Percentiles rank a stretch among this genome's conserved stretches.
Conservation (phyloP, 1,139 yeast genomes). For the Yamadazyma friedrichii region DNA sequence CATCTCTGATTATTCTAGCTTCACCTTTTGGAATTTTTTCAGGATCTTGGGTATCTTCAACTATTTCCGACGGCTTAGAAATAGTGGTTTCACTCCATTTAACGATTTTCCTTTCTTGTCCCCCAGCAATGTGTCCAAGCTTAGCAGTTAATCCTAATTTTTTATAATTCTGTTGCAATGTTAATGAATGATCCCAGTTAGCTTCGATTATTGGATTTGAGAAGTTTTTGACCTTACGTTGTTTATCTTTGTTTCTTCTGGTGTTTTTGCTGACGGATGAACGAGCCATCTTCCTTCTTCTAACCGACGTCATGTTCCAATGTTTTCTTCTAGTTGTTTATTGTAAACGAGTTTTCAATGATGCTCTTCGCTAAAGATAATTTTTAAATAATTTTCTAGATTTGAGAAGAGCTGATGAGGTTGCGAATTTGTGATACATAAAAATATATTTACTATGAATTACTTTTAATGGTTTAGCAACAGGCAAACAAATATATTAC, state of each 20-base stretch:
- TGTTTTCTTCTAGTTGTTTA: too few relatives aligned
- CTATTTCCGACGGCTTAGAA: slow-evolving; percentile 33
- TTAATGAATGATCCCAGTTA: slow-evolving; percentile 83
- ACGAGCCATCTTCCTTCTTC: slow-evolving; percentile 82
- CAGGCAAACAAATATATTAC: too few relatives aligned
- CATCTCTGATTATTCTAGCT: slow-evolving; percentile 77
- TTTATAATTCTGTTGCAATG: slow-evolving; percentile 81
- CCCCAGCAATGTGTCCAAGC: slow-evolving; percentile 67
- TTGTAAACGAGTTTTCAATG: too few relatives aligned
- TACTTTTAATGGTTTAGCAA: too few relatives aligned
- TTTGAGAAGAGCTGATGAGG: too few relatives aligned
- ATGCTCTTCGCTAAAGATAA: background rate
- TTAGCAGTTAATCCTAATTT: slow-evolving; percentile 71
- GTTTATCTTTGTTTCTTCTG: slow-evolving; percentile 66
- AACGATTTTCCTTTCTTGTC: slow-evolving; percentile 53
- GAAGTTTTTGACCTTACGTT: slow-evolving; percentile 59
- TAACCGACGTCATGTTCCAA: slow-evolving; percentile 64
- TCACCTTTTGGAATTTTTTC: slow-evolving; percentile 71
- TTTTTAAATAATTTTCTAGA: background rate
- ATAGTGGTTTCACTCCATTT: slow-evolving; percentile 31
- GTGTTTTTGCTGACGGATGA: slow-evolving; percentile 69
- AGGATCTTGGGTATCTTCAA: slow-evolving; percentile 49
- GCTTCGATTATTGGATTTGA: slow-evolving; percentile 82
- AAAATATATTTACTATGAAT: too few relatives aligned
- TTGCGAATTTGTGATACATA: too few relatives aligned